Evolutionary conservation across 2,329 filamentous ascomycete species (phyloP).

Genomic region (Xylariomycetidae sp.): DNA sequence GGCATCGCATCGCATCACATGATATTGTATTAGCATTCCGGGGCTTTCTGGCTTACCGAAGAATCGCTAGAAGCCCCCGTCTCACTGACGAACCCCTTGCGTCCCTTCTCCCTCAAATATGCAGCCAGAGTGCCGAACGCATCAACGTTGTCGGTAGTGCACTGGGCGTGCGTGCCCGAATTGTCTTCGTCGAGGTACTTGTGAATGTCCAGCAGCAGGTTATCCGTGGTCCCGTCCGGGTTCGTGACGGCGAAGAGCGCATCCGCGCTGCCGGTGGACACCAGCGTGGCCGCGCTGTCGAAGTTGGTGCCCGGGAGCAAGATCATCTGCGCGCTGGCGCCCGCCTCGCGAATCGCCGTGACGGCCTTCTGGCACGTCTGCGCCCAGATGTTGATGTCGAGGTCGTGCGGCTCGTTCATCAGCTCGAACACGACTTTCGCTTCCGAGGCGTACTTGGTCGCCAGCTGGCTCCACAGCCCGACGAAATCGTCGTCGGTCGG

Average conservation of each 20-base stretch:
- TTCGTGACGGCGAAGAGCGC: constrained; percentile 52
- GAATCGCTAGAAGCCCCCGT: constrained; percentile 42
- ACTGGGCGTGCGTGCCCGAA: constrained; percentile 47
- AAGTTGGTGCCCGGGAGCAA: constrained; percentile 61
- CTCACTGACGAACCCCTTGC: constrained; percentile 48
- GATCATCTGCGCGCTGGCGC: constrained; percentile 60
- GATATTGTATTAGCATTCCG: neutral
- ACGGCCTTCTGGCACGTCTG: constrained; percentile 58
- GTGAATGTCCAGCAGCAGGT: constrained; percentile 56
- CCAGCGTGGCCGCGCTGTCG: constrained; percentile 44
- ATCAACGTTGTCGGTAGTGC: constrained; percentile 48
- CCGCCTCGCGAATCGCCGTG: constrained; percentile 59
- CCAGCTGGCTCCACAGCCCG: constrained; percentile 53
- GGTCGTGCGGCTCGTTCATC: constrained; percentile 67
- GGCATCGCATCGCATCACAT: too few relatives aligned
- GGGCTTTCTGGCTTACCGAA: constrained; percentile 27
- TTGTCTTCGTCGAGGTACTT: constrained; percentile 57
- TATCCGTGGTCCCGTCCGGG: constrained; percentile 51
- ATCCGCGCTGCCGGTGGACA: constrained; percentile 44
- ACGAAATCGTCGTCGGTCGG: constrained; percentile 55
- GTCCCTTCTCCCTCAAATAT: constrained; percentile 41
- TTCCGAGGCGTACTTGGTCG: constrained; percentile 51
- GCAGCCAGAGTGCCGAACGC: constrained; percentile 42
- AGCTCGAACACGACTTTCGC: constrained; percentile 57
- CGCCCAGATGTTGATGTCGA: constrained; percentile 54